phyloP scores from a whole-genome alignment of 2,329 filamentous ascomycete species.

The Ilyonectria destructans region DNA sequence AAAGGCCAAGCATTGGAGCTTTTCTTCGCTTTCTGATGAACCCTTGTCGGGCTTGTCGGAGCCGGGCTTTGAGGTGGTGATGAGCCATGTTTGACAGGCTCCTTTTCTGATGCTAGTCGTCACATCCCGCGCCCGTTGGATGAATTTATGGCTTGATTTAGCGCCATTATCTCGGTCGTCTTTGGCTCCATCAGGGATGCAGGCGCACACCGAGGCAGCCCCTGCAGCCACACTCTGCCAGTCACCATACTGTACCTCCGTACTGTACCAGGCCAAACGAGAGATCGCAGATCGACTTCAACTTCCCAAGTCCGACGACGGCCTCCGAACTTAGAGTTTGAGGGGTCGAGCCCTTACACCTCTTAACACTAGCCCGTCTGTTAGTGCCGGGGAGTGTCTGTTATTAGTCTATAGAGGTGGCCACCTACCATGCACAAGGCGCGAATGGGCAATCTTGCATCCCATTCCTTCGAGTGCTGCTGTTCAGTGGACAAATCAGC shows the following conservation, averaged over 20 bases:
- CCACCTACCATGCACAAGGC: background rate
- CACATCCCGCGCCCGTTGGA: constrained; percentile 33
- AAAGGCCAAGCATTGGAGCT: no score
- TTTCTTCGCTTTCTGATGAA: no score
- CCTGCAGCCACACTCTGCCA: no score
- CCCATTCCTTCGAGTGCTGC: background rate
- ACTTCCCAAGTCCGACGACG: background rate
- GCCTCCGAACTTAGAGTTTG: background rate
- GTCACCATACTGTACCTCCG: no score
- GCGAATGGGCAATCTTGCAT: background rate
- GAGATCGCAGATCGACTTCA: background rate
- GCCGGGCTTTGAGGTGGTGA: constrained; percentile 32
- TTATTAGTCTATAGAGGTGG: background rate
- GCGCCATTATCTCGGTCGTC: constrained; percentile 27
- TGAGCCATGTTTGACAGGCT: constrained; percentile 36
- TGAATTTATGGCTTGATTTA: constrained; percentile 39
- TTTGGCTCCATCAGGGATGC: no score
- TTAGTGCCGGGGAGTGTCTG: background rate
- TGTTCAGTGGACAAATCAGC: background rate
- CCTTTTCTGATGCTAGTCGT: constrained; percentile 33
- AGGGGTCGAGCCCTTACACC: background rate
- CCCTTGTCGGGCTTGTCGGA: constrained; percentile 29
- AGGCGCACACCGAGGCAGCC: no score
- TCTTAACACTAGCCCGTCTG: background rate
- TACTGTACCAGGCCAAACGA: background rate